Evolutionary conservation across 208 protist species (phyloP).

Genomic region (Wallacemonas sp.): DNA sequence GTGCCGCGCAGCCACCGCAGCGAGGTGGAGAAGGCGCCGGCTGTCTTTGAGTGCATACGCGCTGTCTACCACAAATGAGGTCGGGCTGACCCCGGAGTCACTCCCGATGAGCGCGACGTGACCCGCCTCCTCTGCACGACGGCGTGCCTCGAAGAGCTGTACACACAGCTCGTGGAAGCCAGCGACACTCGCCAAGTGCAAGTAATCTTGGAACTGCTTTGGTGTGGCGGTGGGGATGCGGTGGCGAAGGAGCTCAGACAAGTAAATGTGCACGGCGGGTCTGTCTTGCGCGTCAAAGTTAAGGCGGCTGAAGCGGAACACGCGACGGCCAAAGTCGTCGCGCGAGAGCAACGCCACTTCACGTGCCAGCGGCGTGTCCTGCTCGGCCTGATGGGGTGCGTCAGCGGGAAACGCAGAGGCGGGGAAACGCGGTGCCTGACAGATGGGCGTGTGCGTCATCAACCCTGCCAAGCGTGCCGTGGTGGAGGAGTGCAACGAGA

Average conservation of each 20-base stretch:
- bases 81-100: not conserved
- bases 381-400: not conserved
- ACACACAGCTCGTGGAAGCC: constrained; percentile 52
- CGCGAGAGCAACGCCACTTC: constrained; percentile 39
- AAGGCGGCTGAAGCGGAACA: constrained; percentile 67
- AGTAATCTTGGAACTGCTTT: constrained; percentile 53
- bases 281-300: constrained; percentile 50
- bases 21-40: constrained; percentile 29
- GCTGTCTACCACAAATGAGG: constrained; percentile 58
- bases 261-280: constrained; percentile 43
- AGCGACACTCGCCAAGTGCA: constrained; percentile 54
- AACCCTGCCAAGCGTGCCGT: too few relatives aligned
- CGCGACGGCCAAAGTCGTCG: constrained; percentile 49
- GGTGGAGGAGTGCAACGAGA: too few relatives aligned
- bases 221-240: constrained; percentile 31
- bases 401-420: not conserved
- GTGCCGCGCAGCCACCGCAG: constrained; percentile 47
- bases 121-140: not conserved
- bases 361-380: constrained; percentile 10
- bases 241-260: constrained; percentile 45
- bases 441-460: too few relatives aligned
- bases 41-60: constrained; percentile 50
- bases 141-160: constrained; percentile 47
- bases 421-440: not conserved
- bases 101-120: not conserved